Conservation (phyloP, 2,329 filamentous ascomycete species). For the Rachicladosporium sp. region DNA sequence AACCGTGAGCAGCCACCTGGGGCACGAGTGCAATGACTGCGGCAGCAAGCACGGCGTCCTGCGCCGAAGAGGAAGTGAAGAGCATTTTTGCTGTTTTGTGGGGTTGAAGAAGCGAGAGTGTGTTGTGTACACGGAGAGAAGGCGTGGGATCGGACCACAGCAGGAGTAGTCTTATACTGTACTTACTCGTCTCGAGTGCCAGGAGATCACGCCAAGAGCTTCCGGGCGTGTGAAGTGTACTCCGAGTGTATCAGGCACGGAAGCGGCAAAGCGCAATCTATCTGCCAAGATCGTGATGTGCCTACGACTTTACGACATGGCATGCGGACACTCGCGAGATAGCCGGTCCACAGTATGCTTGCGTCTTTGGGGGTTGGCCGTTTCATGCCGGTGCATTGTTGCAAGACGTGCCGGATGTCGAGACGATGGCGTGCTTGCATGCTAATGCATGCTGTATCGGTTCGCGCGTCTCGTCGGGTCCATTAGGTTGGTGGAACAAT, state of each 20-base stretch:
- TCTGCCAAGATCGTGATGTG: conserved; percentile 3
- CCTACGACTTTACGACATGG: background rate
- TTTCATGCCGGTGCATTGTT: too few relatives aligned
- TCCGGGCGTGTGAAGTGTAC: conserved; percentile 2
- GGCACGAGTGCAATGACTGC: conserved; percentile 4
- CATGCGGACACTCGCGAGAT: too few relatives aligned
- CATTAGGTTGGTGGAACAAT: too few relatives aligned
- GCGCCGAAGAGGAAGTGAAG: conserved; percentile 4
- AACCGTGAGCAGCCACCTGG: conserved; percentile 31
- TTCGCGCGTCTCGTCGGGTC: too few relatives aligned
- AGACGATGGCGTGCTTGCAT: too few relatives aligned
- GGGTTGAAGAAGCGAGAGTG: background rate
- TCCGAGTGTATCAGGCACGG: conserved; percentile 5
- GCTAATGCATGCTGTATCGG: too few relatives aligned
- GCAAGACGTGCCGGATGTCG: too few relatives aligned
- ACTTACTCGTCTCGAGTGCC: too few relatives aligned
- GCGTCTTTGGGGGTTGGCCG: too few relatives aligned
- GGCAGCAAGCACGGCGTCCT: conserved; percentile 1
- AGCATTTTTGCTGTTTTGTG: conserved; percentile 2
- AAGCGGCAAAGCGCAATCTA: conserved; percentile 3
- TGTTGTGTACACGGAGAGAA: background rate
- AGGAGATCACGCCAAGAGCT: conserved; percentile 1
- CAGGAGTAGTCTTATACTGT: background rate
- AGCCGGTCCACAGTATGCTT: conserved; percentile 7
- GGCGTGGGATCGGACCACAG: background rate